Conservation (phyloP, 495 filamentous ascomycete species). For the Penicillium salamii region DNA sequence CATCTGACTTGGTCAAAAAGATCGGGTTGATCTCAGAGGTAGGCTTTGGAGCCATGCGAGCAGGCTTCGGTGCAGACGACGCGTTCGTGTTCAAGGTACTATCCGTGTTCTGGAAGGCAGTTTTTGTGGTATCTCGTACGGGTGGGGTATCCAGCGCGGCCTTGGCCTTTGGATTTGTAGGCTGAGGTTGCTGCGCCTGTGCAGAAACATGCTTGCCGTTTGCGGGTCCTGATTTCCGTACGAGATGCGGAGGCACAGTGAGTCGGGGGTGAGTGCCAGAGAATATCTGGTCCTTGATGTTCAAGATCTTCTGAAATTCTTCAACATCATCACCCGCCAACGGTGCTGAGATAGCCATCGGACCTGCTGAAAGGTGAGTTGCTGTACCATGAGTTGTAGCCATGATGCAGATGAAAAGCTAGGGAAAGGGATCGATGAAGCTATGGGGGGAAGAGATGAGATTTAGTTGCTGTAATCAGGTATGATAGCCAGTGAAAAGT, state of each 20-base stretch:
- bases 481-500: not conserved
- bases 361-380: slow-evolving; percentile 36
- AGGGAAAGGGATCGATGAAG: slow-evolving; percentile 5
- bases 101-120: slow-evolving; percentile 25
- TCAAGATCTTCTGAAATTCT: slow-evolving; percentile 72
- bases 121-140: slow-evolving; percentile 23
- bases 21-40: slow-evolving; percentile 68
- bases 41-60: slow-evolving; percentile 38
- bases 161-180: slow-evolving; percentile 19
- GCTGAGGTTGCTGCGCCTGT: slow-evolving; percentile 21
- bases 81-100: slow-evolving; percentile 30
- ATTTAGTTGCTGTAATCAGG: not conserved
- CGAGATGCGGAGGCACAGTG: slow-evolving; percentile 60
- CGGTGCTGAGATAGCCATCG: slow-evolving; percentile 28
- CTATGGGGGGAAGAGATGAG: slow-evolving; percentile 2
- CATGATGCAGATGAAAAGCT: slow-evolving; percentile 30
- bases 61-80: slow-evolving; percentile 26
- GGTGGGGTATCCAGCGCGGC: slow-evolving; percentile 29
- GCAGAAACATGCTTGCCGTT: slow-evolving; percentile 25
- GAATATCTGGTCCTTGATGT: slow-evolving; percentile 72
- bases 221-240: slow-evolving; percentile 46
- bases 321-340: slow-evolving; percentile 30
- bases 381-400: slow-evolving; percentile 30
- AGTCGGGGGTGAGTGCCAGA: slow-evolving; percentile 71
- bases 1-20: slow-evolving; percentile 79